Percentiles rank a stretch among this genome's conserved stretches.
Evolutionary conservation across 2,329 filamentous ascomycete species (phyloP).

Genomic region (Xylaria multiplex): DNA sequence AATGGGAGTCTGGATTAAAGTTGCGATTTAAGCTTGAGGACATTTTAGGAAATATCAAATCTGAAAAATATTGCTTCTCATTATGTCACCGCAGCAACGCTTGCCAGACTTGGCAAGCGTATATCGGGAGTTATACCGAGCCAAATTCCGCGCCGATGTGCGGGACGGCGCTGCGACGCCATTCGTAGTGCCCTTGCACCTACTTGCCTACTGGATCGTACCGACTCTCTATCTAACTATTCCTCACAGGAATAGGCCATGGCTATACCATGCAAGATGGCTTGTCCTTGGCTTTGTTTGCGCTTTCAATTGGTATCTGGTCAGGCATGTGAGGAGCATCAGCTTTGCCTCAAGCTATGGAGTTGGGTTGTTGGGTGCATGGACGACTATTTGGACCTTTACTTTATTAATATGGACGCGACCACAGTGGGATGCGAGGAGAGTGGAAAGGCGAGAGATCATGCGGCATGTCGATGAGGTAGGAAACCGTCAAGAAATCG

Average conservation of each 20-base stretch:
- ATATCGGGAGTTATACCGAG: conserved; percentile 46
- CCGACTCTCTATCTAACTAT: conserved; percentile 66
- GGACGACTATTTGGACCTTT: conserved; percentile 61
- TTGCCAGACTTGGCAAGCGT: conserved; percentile 42
- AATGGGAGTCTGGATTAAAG: neutral
- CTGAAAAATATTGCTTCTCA: neutral
- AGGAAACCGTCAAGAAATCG: neutral
- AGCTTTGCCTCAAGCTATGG: conserved; percentile 63
- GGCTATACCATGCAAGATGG: conserved; percentile 63
- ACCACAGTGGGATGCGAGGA: conserved; percentile 66
- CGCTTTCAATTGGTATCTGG: conserved; percentile 56
- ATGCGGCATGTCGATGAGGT: neutral
- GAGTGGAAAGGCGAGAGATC: conserved; percentile 55
- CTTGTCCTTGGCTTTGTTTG: conserved; percentile 58
- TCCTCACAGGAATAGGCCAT: conserved; percentile 61
- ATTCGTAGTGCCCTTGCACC: conserved; percentile 62
- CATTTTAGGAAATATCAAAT: neutral
- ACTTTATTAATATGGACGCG: conserved; percentile 63
- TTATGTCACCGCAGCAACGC: conserved; percentile 33
- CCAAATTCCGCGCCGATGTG: conserved; percentile 45
- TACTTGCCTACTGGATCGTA: conserved; percentile 60
- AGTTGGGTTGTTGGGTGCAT: conserved; percentile 60
- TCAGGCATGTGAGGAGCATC: conserved; percentile 57
- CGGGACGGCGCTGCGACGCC: conserved; percentile 56
- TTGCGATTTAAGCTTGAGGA: neutral